Base-by-base conservation (phyloP, 1,284 basidiomycete genomes). In the Ustilago tritici region DNA sequence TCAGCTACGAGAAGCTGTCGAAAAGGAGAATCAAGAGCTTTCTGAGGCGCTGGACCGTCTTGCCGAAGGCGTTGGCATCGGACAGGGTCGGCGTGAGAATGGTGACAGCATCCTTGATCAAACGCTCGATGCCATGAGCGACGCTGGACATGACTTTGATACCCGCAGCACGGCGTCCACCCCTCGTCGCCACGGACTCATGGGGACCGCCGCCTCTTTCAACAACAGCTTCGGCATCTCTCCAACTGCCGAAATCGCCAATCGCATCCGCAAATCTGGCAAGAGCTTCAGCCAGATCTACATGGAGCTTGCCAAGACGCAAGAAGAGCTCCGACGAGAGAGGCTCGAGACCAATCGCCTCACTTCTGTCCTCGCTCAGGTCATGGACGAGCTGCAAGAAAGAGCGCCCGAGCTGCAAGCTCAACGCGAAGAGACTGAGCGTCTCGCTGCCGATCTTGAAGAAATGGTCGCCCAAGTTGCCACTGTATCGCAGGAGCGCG, bases 221-320 rank as follows among this genome's bases (percentile, higher is more conserved):
- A 73, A 70, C 66, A 59, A 69, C 43, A 58, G 64, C 65, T 62
- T 76, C 40, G 63, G 64, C 57, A 68, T 83, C 41, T 82, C 81
- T 12, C 93, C 94, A 0, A 93, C 94, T 0, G 92, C 95, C 10
- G 92, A 92, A 0, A 91, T 97, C 87, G 93, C 92, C 5, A 70
- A 61, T 47, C 67, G 70, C 49, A 64, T 73, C n/a, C 76, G 68
- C 67, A 78, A 74, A 62, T 74, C 71, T 35, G 94, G 94, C 23
- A 93, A 93, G 88, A 92, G 92, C 2, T 94, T 95, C 87, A 95
- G 94, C 0, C 92, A 95, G 84, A 91, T 96, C 17, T 96, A 95
- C 84, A 89, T 92, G n/a, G 93, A 94, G 78, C 93, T 93, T 78
- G 91, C 95, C 54, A 90, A 91, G 63, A 90, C 95, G 56, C 92